Evolutionary conservation across 1,284 basidiomycete genomes (phyloP).

Genomic region (Phaffia rhodozyma): DNA sequence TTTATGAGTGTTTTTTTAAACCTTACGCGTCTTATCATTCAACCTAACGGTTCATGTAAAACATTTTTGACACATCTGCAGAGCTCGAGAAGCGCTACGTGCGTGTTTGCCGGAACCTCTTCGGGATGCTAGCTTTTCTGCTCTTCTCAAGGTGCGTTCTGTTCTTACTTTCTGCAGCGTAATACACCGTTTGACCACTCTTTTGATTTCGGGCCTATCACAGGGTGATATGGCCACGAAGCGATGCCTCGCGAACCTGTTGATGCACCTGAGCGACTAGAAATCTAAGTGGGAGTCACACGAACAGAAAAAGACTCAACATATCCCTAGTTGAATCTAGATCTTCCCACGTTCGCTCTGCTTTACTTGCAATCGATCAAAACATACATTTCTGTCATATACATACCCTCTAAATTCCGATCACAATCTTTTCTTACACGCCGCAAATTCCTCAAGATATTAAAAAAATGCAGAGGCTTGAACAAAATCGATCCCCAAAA

Average conservation of each 20-base stretch:
- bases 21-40: neutral
- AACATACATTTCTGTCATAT: neutral
- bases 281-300: slow-evolving; percentile 26
- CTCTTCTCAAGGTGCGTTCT: slow-evolving; percentile 61
- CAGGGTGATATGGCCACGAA: slow-evolving; percentile 93
- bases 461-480: neutral
- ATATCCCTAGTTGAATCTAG: neutral
- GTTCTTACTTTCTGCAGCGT: neutral
- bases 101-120: slow-evolving; percentile 96
- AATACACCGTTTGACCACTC: slow-evolving; percentile 1
- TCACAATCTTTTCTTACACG: neutral
- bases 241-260: slow-evolving; percentile 84
- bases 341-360: neutral
- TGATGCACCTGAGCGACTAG: slow-evolving; percentile 65
- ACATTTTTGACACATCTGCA: slow-evolving; percentile 28
- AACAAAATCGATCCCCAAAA: neutral
- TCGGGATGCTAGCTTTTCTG: slow-evolving; percentile 84
- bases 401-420: neutral
- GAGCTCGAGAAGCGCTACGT: slow-evolving; percentile 87
- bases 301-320: neutral
- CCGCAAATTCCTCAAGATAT: no score
- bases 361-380: neutral
- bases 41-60: neutral
- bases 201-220: slow-evolving; percentile 18
- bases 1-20: neutral